phyloP scores from a whole-genome alignment of 2,329 filamentous ascomycete genomes.

The Pseudocercospora pini-densiflorae region DNA sequence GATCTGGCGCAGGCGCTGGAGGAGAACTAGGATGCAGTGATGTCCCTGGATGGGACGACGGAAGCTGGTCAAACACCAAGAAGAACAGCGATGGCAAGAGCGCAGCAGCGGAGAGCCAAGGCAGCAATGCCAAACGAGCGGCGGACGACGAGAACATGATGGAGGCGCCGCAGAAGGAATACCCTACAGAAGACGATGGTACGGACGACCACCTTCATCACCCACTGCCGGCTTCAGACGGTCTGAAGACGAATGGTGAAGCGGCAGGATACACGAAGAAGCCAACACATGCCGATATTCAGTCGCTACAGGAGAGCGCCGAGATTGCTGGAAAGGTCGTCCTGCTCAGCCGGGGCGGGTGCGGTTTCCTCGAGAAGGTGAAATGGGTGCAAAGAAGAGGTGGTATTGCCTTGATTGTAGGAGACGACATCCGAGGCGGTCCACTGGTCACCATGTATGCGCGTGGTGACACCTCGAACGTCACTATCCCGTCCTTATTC shows the following conservation, averaged over 20 bases:
- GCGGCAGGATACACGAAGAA: slow-evolving; percentile 43
- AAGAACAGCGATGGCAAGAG: slow-evolving; percentile 28
- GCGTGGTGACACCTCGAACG: slow-evolving; percentile 91
- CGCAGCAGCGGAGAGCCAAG: slow-evolving; percentile 16
- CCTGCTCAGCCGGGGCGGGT: slow-evolving; percentile 87
- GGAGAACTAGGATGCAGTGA: slow-evolving; percentile 95
- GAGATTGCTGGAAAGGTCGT: slow-evolving; percentile 95
- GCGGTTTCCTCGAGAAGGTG: slow-evolving; percentile 95
- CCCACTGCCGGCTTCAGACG: slow-evolving; percentile 51
- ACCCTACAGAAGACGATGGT: slow-evolving; percentile 64
- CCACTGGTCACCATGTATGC: slow-evolving; percentile 97
- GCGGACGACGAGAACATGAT: slow-evolving; percentile 54
- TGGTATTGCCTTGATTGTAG: slow-evolving; percentile 87
- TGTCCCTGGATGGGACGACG: slow-evolving; percentile 82
- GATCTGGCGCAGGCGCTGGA: slow-evolving; percentile 60
- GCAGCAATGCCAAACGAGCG: slow-evolving; percentile 32
- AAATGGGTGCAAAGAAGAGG: slow-evolving; percentile 95
- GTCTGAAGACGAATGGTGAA: slow-evolving; percentile 37
- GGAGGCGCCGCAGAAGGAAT: slow-evolving; percentile 30
- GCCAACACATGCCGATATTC: slow-evolving; percentile 77
- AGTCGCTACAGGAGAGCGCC: slow-evolving; percentile 86
- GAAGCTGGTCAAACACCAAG: slow-evolving; percentile 40
- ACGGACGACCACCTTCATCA: slow-evolving; percentile 85
- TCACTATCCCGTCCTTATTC: slow-evolving; percentile 92
- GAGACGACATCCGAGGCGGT: slow-evolving; percentile 87